Percentiles rank a stretch among this genome's conserved stretches.
phyloP scores from a whole-genome alignment of 495 filamentous ascomycete genomes.

The Daldinia grandis region DNA sequence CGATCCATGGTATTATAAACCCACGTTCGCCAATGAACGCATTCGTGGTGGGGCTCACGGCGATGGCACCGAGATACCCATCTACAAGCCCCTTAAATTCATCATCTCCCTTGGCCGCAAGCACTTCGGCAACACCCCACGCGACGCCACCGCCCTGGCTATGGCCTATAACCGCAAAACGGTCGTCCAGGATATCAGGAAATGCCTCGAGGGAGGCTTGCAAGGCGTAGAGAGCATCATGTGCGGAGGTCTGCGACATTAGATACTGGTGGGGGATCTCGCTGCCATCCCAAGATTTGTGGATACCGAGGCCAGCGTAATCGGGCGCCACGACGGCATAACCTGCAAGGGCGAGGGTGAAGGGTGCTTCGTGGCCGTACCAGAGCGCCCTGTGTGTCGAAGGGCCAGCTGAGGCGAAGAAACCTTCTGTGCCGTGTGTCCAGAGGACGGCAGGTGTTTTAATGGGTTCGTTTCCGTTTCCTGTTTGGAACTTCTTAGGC shows the following conservation, averaged over 20 bases:
- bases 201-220: slow-evolving; percentile 48
- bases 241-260: slow-evolving; percentile 48
- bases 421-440: slow-evolving; percentile 63
- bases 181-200: background rate
- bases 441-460: slow-evolving; percentile 57
- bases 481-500: background rate
- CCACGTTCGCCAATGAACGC: background rate
- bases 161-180: background rate
- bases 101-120: background rate
- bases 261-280: slow-evolving; percentile 54
- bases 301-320: slow-evolving; percentile 63
- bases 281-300: slow-evolving; percentile 46
- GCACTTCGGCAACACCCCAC: background rate
- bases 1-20: slow-evolving; percentile 21
- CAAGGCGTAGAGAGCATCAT: slow-evolving; percentile 57
- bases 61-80: background rate
- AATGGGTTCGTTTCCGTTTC: slow-evolving; percentile 29
- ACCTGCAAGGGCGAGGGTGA: slow-evolving; percentile 56
- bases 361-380: slow-evolving; percentile 56
- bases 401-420: slow-evolving; percentile 54
- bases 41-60: background rate
- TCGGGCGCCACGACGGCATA: slow-evolving; percentile 66
- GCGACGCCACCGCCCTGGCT: background rate
- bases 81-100: background rate
- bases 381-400: slow-evolving; percentile 56